These are phyloP conservation scores for Graphilbum fragrans DNA, from an alignment of 2,329 filamentous ascomycete genomes.

Conservation along the genomic window DNA sequence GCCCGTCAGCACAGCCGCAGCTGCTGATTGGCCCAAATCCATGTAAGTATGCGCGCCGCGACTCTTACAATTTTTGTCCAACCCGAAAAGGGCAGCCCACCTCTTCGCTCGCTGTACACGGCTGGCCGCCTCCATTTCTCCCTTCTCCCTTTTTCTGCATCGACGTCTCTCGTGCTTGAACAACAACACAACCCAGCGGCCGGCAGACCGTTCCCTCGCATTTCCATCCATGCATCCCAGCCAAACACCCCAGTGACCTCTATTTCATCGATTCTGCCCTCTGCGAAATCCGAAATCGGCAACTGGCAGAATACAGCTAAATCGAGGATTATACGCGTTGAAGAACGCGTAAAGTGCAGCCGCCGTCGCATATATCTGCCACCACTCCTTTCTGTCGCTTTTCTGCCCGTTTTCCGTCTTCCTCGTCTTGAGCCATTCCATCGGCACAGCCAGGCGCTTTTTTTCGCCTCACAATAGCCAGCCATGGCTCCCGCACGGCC, in stretches of 20 bases:
- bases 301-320: no score
- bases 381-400: background rate
- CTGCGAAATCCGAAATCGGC: no score
- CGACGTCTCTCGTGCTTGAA: no score
- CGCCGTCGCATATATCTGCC: background rate
- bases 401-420: background rate
- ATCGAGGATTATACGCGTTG: background rate
- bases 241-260: no score
- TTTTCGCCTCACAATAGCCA: background rate
- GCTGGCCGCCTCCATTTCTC: background rate
- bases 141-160: background rate
- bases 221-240: no score
- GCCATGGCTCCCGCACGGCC: constrained; percentile 8
- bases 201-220: no score
- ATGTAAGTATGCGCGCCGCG: constrained; percentile 3
- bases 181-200: no score
- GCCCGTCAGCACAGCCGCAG: background rate
- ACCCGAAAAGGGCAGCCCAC: background rate
- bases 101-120: background rate
- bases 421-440: no score
- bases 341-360: background rate
- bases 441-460: no score
- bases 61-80: constrained; percentile 4
- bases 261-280: no score
- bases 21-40: background rate